A percentile compares a stretch with the other conserved stretches of the same genome.
These are phyloP conservation scores for Rhodotorula paludigena DNA, from an alignment of 768 basidiomycete species.

Conservation along the genomic window DNA sequence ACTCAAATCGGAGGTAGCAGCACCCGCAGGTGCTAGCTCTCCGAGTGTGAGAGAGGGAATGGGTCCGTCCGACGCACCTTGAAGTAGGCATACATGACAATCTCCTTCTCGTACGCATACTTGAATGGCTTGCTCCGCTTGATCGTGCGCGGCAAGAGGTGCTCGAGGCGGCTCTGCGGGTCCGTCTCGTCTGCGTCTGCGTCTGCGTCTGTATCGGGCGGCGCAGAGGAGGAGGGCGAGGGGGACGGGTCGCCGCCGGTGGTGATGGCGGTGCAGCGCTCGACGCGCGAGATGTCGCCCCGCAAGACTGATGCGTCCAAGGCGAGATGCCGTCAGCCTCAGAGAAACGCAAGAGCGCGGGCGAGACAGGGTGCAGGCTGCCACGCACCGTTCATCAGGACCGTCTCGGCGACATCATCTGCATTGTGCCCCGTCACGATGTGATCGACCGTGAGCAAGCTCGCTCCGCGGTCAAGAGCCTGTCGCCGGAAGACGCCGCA, in stretches of 20 bases:
- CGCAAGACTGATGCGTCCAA: slow-evolving; percentile 70
- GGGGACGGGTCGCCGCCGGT: slow-evolving; percentile 69
- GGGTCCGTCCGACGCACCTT: slow-evolving; percentile 46
- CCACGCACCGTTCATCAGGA: slow-evolving; percentile 97
- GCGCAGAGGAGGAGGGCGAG: neutral
- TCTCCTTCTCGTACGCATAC: slow-evolving; percentile 98
- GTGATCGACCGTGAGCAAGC: slow-evolving; percentile 82
- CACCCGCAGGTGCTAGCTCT: too few relatives aligned
- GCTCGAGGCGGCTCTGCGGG: slow-evolving; percentile 4
- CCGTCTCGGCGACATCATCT: slow-evolving; percentile 97
- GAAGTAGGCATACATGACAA: slow-evolving; percentile 99
- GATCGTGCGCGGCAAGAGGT: slow-evolving; percentile 57
- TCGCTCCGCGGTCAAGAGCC: slow-evolving; percentile 90
- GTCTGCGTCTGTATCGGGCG: slow-evolving; percentile 49
- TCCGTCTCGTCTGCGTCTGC: slow-evolving; percentile 1
- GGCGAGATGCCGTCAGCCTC: neutral
- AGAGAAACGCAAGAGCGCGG: neutral
- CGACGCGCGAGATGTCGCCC: slow-evolving; percentile 89
- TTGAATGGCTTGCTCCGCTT: slow-evolving; percentile 99
- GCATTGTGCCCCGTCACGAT: slow-evolving; percentile 99
- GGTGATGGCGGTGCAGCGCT: slow-evolving; percentile 87
- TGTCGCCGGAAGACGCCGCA: slow-evolving; percentile 97
- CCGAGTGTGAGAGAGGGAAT: too few relatives aligned
- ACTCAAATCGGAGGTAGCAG: too few relatives aligned
- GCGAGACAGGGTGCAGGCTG: too few relatives aligned